Evolutionary conservation across 2,329 filamentous ascomycete species (phyloP).

Genomic region (Periconia macrospinosa): DNA sequence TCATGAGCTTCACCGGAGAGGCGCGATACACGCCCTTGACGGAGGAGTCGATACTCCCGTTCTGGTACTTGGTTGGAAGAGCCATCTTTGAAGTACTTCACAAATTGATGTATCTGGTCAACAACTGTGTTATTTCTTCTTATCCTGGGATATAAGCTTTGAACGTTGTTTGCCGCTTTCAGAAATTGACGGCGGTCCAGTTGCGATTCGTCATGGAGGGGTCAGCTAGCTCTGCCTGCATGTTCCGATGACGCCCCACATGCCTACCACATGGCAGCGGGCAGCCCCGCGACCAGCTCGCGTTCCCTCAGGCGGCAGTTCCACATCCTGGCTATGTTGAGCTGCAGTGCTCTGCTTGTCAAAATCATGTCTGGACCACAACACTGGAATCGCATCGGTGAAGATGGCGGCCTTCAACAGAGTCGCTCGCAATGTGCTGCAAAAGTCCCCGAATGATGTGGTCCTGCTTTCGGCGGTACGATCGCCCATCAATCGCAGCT

Average conservation of each 20-base stretch:
- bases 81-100: slow-evolving; percentile 23
- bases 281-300: slow-evolving; percentile 33
- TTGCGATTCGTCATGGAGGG: slow-evolving; percentile 31
- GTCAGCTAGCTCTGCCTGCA: slow-evolving; percentile 13
- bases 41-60: slow-evolving; percentile 37
- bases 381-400: neutral
- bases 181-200: slow-evolving; percentile 4
- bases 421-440: slow-evolving; percentile 61
- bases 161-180: neutral
- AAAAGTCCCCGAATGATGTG: slow-evolving; percentile 90
- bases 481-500: slow-evolving; percentile 82
- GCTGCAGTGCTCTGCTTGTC: neutral
- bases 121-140: neutral
- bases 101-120: neutral
- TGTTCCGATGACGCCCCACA: slow-evolving; percentile 31
- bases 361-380: slow-evolving; percentile 11
- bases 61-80: slow-evolving; percentile 37
- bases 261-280: slow-evolving; percentile 2
- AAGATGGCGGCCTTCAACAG: slow-evolving; percentile 34
- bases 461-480: slow-evolving; percentile 90
- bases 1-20: slow-evolving; percentile 41
- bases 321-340: slow-evolving; percentile 7
- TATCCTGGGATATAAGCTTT: neutral
- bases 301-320: slow-evolving; percentile 24
- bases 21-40: slow-evolving; percentile 38